These are phyloP conservation scores for Lyophyllum decastes DNA, from an alignment of 768 basidiomycete species.

Conservation along the genomic window DNA sequence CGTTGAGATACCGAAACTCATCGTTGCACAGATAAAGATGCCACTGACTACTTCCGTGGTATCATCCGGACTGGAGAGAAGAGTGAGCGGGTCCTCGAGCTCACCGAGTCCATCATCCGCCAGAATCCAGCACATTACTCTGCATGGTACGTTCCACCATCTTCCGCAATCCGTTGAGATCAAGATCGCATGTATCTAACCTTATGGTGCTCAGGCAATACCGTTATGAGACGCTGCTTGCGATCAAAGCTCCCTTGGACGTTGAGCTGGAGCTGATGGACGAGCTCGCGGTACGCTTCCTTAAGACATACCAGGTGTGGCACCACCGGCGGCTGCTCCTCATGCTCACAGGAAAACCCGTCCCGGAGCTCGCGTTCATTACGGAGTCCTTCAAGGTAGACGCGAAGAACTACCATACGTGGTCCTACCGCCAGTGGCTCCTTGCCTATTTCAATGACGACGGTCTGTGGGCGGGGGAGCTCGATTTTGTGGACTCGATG, in stretches of 20 bases:
- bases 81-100: slow-evolving; percentile 76
- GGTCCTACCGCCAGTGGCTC: slow-evolving; percentile 97
- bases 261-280: slow-evolving; percentile 85
- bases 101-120: slow-evolving; percentile 88
- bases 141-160: slow-evolving; percentile 69
- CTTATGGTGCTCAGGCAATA: slow-evolving; percentile 72
- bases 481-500: slow-evolving; percentile 74
- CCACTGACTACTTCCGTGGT: slow-evolving; percentile 89
- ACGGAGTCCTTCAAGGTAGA: slow-evolving; percentile 71
- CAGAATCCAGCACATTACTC: slow-evolving; percentile 97
- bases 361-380: slow-evolving; percentile 80
- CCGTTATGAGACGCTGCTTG: slow-evolving; percentile 83
- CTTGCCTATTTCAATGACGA: slow-evolving; percentile 81
- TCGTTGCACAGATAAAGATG: slow-evolving; percentile 76
- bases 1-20: not conserved
- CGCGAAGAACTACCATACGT: slow-evolving; percentile 98
- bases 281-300: slow-evolving; percentile 75
- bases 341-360: slow-evolving; percentile 50
- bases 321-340: slow-evolving; percentile 84
- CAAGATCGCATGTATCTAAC: not conserved
- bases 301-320: slow-evolving; percentile 99
- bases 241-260: slow-evolving; percentile 66
- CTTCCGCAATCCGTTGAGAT: not conserved
- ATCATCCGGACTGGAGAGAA: slow-evolving; percentile 78
- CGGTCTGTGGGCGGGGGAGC: slow-evolving; percentile 71